phyloP scores from a whole-genome alignment of 2,329 filamentous ascomycete genomes.

The Madurella mycetomatis region DNA sequence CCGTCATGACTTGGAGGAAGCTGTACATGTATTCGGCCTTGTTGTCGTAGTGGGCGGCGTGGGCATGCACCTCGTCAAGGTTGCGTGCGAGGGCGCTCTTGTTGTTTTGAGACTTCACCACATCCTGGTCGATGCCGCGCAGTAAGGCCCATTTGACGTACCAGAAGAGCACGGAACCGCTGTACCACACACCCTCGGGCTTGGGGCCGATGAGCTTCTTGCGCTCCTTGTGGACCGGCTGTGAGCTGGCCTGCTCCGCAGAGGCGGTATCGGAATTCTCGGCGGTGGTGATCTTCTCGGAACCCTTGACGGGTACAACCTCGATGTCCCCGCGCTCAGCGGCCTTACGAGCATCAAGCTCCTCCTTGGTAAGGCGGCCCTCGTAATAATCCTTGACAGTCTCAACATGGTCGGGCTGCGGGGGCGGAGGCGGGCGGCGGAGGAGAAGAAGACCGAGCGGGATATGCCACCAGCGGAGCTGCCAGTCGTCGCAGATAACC shows the following conservation, averaged over 20 bases:
- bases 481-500: constrained; percentile 57
- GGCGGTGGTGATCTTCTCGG: background rate
- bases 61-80: constrained; percentile 52
- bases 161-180: constrained; percentile 40
- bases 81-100: constrained; percentile 46
- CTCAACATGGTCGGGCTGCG: constrained; percentile 39
- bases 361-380: constrained; percentile 50
- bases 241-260: constrained; percentile 13
- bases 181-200: constrained; percentile 42
- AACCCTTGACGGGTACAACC: constrained; percentile 1
- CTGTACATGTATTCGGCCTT: constrained; percentile 57
- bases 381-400: constrained; percentile 52
- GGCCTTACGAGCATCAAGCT: constrained; percentile 43
- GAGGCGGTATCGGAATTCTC: constrained; percentile 4
- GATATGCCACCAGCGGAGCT: constrained; percentile 53
- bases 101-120: constrained; percentile 35
- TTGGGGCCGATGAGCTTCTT: constrained; percentile 37
- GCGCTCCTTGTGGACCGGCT: constrained; percentile 2
- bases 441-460: constrained; percentile 51
- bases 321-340: constrained; percentile 23
- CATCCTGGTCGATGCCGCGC: constrained; percentile 43
- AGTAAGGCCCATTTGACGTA: constrained; percentile 43
- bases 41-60: constrained; percentile 58
- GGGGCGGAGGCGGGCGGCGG: constrained; percentile 37
- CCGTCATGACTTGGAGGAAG: constrained; percentile 57